phyloP scores from a whole-genome alignment of 495 filamentous ascomycete species.

The Daldinia loculata region DNA sequence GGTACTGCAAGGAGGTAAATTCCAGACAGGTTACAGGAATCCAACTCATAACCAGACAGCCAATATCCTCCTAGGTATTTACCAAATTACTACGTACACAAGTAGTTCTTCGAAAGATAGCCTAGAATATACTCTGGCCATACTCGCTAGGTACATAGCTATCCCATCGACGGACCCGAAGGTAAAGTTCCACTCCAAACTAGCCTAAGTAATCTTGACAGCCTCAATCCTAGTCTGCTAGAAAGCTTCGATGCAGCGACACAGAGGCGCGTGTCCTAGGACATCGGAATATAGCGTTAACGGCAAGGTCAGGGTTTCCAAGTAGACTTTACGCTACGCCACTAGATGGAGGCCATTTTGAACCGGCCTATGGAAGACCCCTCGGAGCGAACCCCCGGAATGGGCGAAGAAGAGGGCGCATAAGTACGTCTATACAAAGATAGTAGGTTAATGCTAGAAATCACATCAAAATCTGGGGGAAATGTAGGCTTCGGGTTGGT shows the following conservation, averaged over 20 bases:
- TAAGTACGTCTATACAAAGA: no score
- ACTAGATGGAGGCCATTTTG: conserved; percentile 10
- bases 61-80: neutral
- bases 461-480: no score
- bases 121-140: neutral
- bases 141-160: neutral
- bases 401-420: neutral
- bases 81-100: neutral
- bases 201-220: conserved; percentile 7
- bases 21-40: neutral
- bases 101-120: neutral
- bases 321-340: conserved; percentile 37
- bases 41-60: neutral
- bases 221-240: conserved; percentile 1
- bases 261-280: neutral
- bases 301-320: conserved; percentile 22
- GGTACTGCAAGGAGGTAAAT: neutral
- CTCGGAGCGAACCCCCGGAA: neutral
- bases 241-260: neutral
- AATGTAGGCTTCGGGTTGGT: no score
- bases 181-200: conserved; percentile 21
- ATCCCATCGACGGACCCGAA: conserved; percentile 24
- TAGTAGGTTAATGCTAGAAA: no score
- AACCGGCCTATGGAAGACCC: neutral
- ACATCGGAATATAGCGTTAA: neutral